These are phyloP conservation scores for Syzygium aqueum DNA, from an alignment of 345 rosid species.

Conservation along the genomic window DNA sequence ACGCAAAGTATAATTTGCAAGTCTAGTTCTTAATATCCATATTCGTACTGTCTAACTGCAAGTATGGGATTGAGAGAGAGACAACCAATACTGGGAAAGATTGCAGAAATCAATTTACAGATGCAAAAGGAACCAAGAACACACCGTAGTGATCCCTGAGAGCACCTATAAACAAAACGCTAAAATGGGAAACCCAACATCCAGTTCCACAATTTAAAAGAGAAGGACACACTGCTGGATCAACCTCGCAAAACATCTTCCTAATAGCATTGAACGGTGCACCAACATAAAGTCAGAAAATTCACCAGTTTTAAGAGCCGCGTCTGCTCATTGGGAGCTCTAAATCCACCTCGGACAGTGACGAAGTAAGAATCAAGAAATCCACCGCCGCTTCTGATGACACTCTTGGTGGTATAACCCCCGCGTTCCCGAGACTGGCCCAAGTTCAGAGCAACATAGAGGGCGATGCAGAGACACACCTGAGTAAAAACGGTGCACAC, in stretches of 20 bases:
- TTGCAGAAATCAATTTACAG: not conserved
- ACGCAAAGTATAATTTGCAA: not conserved
- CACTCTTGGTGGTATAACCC: not conserved
- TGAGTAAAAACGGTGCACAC: slow-evolving; percentile 48
- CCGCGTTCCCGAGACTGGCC: slow-evolving; percentile 30
- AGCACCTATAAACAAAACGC: not conserved
- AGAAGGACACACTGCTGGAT: not conserved
- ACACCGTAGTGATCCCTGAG: not conserved
- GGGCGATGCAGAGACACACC: slow-evolving; percentile 40
- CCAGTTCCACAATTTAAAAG: not conserved
- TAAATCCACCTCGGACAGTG: slow-evolving; percentile 55
- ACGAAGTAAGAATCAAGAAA: slow-evolving; percentile 40
- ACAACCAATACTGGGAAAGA: not conserved
- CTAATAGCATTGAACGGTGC: not conserved
- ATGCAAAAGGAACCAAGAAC: not conserved
- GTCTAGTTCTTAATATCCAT: not conserved
- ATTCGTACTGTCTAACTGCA: not conserved
- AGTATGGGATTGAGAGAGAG: not conserved
- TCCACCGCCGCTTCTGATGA: slow-evolving; percentile 12
- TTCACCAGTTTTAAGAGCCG: slow-evolving; percentile 62
- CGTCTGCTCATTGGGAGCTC: slow-evolving; percentile 30
- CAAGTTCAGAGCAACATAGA: slow-evolving; percentile 53
- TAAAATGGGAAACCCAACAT: not conserved
- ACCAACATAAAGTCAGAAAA: slow-evolving; percentile 2
- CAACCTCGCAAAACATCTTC: not conserved